phyloP scores from a whole-genome alignment of 805 yeast species.

The Lachancea waltii region DNA sequence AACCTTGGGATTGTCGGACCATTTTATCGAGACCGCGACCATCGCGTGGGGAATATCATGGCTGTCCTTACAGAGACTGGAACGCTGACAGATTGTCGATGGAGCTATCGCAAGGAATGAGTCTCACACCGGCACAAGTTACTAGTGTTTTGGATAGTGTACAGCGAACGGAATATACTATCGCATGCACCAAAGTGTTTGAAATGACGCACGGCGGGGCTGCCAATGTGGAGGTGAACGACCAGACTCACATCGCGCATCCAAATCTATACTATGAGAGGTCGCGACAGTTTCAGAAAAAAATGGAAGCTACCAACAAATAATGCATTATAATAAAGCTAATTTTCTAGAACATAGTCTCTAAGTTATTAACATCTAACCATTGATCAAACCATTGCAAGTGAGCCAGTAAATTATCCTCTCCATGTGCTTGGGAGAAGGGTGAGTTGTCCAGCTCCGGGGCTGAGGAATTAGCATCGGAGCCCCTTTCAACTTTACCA shows the following conservation, averaged over 20 bases:
- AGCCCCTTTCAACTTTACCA: constrained; percentile 33
- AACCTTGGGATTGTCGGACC: constrained; percentile 78
- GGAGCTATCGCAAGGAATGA: constrained; percentile 53
- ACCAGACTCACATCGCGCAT: constrained; percentile 63
- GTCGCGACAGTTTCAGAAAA: constrained; percentile 50
- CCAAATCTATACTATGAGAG: constrained; percentile 87
- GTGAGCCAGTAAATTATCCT: constrained; percentile 37
- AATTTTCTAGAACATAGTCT: constrained; percentile 1
- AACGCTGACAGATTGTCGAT: constrained; percentile 53
- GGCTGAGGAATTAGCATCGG: no score
- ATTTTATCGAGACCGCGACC: constrained; percentile 71
- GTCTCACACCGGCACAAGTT: constrained; percentile 41
- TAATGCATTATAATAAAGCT: not conserved
- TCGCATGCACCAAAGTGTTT: constrained; percentile 86
- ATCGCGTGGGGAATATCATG: constrained; percentile 65
- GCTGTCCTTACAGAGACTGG: constrained; percentile 87
- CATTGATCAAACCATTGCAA: constrained; percentile 50
- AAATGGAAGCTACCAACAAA: constrained; percentile 9
- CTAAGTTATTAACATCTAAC: constrained; percentile 7
- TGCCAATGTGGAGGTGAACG: constrained; percentile 36
- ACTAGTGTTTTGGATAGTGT: constrained; percentile 62
- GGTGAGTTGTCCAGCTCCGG: no score
- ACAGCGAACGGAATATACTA: constrained; percentile 62
- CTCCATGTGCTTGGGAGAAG: not conserved
- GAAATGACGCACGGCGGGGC: constrained; percentile 47